Percentiles rank a stretch among this genome's conserved stretches.
phyloP scores from a whole-genome alignment of 2,329 filamentous ascomycete genomes.

The Blumeria hordei region DNA sequence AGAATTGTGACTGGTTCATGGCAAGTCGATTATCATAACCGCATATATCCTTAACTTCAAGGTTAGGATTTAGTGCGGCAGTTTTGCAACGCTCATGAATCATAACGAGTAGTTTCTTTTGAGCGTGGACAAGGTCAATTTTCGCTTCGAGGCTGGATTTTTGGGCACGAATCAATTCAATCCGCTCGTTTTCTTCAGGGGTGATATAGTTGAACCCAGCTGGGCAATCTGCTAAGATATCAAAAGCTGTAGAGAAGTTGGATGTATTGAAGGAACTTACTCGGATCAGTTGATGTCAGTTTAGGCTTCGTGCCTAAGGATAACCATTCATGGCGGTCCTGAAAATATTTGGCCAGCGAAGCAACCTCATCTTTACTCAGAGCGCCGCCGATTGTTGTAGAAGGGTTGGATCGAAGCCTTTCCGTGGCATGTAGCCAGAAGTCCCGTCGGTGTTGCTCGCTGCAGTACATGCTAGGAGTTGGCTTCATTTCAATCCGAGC shows the following conservation, averaged over 20 bases:
- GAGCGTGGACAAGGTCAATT: constrained; percentile 6
- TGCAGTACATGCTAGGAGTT: constrained; percentile 14
- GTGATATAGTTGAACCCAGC: constrained; percentile 11
- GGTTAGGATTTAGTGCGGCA: constrained; percentile 7
- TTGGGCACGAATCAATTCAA: constrained; percentile 7
- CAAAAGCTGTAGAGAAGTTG: not conserved
- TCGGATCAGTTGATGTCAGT: constrained; percentile 9
- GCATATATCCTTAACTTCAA: constrained; percentile 10
- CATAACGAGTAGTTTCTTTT: constrained; percentile 10
- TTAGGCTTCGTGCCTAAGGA: constrained; percentile 12
- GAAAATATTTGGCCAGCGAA: constrained; percentile 6
- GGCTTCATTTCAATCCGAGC: constrained; percentile 11
- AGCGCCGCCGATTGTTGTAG: constrained; percentile 11
- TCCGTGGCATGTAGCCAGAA: constrained; percentile 8
- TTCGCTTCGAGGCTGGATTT: constrained; percentile 6
- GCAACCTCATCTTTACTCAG: constrained; percentile 9
- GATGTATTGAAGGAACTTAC: constrained; percentile 6
- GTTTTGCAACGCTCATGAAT: constrained; percentile 8
- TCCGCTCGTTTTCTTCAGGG: constrained; percentile 8
- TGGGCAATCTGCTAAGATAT: constrained; percentile 5
- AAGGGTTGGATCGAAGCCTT: constrained; percentile 6
- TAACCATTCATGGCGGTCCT: constrained; percentile 7
- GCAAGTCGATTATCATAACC: constrained; percentile 14
- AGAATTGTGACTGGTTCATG: constrained; percentile 12
- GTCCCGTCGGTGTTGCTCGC: constrained; percentile 9